These are phyloP conservation scores for Cladobotryum protrusum DNA, from an alignment of 2,329 filamentous ascomycete genomes.

Conservation along the genomic window DNA sequence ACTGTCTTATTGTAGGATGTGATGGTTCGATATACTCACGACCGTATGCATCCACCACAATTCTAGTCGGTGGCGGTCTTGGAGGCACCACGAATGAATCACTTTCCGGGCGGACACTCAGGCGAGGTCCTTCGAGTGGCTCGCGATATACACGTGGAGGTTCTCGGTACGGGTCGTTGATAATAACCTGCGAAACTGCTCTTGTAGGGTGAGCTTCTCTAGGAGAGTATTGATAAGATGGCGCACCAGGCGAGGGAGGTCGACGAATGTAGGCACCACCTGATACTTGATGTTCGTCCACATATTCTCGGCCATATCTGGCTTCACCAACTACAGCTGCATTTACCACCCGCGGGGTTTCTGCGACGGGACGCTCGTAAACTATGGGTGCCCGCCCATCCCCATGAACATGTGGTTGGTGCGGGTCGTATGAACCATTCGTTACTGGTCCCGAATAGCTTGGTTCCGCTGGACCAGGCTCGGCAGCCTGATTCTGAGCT, in stretches of 20 bases:
- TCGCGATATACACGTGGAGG: conserved; percentile 40
- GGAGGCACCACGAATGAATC: conserved; percentile 47
- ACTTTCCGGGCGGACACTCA: conserved; percentile 43
- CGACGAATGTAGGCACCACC: conserved; percentile 28
- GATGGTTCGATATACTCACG: conserved; percentile 65
- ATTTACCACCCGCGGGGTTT: conserved; percentile 21
- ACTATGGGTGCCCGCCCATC: conserved; percentile 26
- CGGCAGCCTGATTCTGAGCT: conserved; percentile 32
- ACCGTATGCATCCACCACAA: conserved; percentile 77
- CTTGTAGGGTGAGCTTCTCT: conserved; percentile 33
- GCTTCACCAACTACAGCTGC: conserved; percentile 21
- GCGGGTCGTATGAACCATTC: conserved; percentile 29
- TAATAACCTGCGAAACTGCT: conserved; percentile 36
- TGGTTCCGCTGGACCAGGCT: conserved; percentile 29
- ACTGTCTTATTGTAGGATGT: conserved; percentile 42
- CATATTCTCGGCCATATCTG: conserved; percentile 28
- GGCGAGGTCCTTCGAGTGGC: conserved; percentile 35
- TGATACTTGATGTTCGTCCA: conserved; percentile 25
- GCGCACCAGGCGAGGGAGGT: conserved; percentile 31
- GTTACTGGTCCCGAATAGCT: conserved; percentile 35
- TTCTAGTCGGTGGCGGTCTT: conserved; percentile 52
- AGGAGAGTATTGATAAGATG: conserved; percentile 31
- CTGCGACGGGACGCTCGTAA: conserved; percentile 26
- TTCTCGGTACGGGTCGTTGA: conserved; percentile 36
- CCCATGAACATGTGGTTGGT: conserved; percentile 23